Percentiles rank a stretch among this genome's conserved stretches.
Evolutionary conservation across 2,329 filamentous ascomycete species (phyloP).

Genomic region (Phyllosticta citribraziliensis): DNA sequence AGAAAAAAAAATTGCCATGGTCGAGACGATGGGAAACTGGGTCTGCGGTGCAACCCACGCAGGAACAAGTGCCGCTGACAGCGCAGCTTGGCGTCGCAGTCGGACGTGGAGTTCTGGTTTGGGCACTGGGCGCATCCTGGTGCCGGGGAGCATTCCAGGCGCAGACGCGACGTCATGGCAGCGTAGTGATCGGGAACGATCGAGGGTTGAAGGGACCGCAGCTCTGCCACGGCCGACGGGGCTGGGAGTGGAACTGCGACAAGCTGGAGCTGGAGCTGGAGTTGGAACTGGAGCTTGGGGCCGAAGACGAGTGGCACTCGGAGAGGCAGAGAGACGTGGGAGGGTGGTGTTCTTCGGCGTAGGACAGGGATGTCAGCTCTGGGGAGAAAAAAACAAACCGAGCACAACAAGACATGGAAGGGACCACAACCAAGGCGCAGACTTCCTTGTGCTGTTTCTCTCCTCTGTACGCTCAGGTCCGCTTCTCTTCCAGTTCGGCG

Average conservation of each 20-base stretch:
- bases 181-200: background rate
- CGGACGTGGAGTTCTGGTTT: background rate
- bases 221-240: too few species aligned
- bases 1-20: background rate
- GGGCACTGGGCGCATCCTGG: background rate
- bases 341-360: background rate
- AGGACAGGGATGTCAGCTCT: background rate
- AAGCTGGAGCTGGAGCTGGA: background rate
- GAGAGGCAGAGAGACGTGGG: background rate
- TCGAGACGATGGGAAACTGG: background rate
- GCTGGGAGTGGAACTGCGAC: too few species aligned
- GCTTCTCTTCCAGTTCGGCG: background rate
- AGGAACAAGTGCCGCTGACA: background rate
- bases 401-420: background rate
- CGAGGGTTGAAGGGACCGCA: background rate
- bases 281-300: background rate
- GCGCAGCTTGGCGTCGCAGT: background rate
- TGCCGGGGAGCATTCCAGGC: background rate
- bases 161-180: background rate
- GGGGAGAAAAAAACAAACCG: background rate
- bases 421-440: background rate
- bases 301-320: background rate
- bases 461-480: background rate
- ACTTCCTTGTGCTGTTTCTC: background rate
- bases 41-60: background rate